Conservation (phyloP, 805 yeast species). For the Komagataella pastoris region DNA sequence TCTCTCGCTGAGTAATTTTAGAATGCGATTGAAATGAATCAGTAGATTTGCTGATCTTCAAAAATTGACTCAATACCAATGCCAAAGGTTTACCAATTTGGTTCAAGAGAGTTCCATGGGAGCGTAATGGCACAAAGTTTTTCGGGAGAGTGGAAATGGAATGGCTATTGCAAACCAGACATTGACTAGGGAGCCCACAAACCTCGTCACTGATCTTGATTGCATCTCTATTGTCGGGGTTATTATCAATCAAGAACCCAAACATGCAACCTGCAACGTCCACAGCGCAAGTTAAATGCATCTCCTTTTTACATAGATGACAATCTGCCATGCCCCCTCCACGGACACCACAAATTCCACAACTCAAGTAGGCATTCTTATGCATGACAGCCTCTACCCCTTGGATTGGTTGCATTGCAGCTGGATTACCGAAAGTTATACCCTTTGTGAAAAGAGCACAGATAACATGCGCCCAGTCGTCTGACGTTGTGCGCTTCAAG, state of each 20-base stretch:
- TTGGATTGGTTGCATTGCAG: constrained; percentile 31
- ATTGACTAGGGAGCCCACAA: constrained; percentile 29
- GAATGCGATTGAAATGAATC: not conserved
- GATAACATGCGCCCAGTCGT: constrained; percentile 66
- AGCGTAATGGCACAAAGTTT: constrained; percentile 15
- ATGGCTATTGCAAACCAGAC: constrained; percentile 30
- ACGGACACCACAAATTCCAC: constrained; percentile 29
- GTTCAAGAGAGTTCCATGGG: constrained; percentile 7
- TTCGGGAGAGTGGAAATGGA: constrained; percentile 5
- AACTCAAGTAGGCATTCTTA: constrained; percentile 18
- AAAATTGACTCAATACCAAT: not conserved
- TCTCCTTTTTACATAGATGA: constrained; percentile 23
- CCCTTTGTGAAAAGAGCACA: constrained; percentile 50
- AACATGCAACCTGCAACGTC: constrained; percentile 27
- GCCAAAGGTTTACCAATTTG: not conserved
- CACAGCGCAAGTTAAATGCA: constrained; percentile 51
- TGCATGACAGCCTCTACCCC: constrained; percentile 21
- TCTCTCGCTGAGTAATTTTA: not conserved
- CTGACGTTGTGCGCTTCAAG: constrained; percentile 51
- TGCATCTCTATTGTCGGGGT: constrained; percentile 10
- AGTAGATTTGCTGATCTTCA: not conserved
- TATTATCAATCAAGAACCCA: constrained; percentile 21
- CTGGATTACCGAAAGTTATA: constrained; percentile 27
- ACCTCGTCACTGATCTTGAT: constrained; percentile 10
- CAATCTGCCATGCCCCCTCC: constrained; percentile 43